Evolutionary conservation across 2,329 filamentous ascomycete species (phyloP).

Genomic region (Neurospora crassa): DNA sequence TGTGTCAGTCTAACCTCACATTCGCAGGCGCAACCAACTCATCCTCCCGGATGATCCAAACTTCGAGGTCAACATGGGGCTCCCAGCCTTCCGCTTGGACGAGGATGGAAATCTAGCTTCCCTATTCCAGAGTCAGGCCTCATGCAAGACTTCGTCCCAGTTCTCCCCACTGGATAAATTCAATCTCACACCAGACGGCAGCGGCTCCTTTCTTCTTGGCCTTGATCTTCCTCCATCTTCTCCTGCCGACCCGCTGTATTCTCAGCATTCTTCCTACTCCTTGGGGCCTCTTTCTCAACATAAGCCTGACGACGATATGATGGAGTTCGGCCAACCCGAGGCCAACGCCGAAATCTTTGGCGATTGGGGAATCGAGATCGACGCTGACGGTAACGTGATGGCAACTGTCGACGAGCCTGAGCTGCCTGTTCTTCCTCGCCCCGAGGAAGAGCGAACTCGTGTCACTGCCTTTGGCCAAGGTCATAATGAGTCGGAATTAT

Average conservation of each 20-base stretch:
- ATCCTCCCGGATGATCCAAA: slow-evolving; percentile 72
- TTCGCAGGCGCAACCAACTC: slow-evolving; percentile 60
- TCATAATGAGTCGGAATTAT: slow-evolving; percentile 10
- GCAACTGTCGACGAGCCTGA: slow-evolving; percentile 32
- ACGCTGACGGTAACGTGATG: slow-evolving; percentile 40
- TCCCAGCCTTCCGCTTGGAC: slow-evolving; percentile 47
- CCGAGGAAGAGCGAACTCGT: slow-evolving; percentile 1
- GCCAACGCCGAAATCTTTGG: slow-evolving; percentile 23
- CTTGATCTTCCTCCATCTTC: slow-evolving; percentile 14
- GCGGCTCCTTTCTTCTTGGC: slow-evolving; percentile 10
- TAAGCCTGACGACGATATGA: slow-evolving; percentile 20
- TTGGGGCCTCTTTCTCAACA: slow-evolving; percentile 7
- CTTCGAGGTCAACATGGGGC: slow-evolving; percentile 58
- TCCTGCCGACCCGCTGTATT: neutral
- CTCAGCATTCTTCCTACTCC: slow-evolving; percentile 7
- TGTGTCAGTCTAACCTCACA: slow-evolving; percentile 5
- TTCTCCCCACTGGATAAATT: slow-evolving; percentile 31
- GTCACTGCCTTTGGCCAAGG: neutral
- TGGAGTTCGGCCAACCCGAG: slow-evolving; percentile 29
- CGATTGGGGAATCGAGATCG: slow-evolving; percentile 39
- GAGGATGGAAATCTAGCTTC: slow-evolving; percentile 24
- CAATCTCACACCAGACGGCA: slow-evolving; percentile 11
- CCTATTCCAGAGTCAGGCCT: slow-evolving; percentile 26
- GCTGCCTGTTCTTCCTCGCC: slow-evolving; percentile 31
- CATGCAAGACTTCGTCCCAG: slow-evolving; percentile 31